Evolutionary conservation across 768 basidiomycete genomes (phyloP).

Genomic region (Clitopilus hobsonii): DNA sequence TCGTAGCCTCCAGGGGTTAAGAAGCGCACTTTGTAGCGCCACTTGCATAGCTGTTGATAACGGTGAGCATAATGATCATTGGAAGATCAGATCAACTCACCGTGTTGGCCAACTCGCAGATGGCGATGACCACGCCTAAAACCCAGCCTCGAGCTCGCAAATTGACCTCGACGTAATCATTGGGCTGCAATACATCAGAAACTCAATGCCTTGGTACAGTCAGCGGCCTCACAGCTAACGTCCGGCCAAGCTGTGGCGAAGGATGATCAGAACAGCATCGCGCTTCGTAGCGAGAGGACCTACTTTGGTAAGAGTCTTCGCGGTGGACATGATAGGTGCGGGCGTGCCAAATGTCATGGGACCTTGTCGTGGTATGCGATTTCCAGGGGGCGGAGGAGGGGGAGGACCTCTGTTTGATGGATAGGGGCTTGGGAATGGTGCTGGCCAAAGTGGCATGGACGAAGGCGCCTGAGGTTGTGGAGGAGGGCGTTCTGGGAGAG

Average conservation of each 20-base stretch:
- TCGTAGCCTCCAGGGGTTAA: background rate
- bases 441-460: constrained; percentile 3
- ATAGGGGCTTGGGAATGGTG: background rate
- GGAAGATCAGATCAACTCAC: constrained; percentile 3
- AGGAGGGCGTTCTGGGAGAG: background rate
- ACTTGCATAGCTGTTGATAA: background rate
- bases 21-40: constrained; percentile 10
- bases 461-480: background rate
- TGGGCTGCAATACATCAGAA: constrained; percentile 4
- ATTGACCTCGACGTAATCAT: constrained; percentile 15
- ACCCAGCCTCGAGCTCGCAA: constrained; percentile 17
- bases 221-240: background rate
- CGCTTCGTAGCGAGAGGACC: background rate
- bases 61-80: no score
- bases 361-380: background rate
- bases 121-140: constrained; percentile 13
- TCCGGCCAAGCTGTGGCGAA: background rate
- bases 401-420: background rate
- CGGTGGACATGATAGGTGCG: background rate
- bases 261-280: background rate
- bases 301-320: background rate
- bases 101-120: constrained; percentile 11
- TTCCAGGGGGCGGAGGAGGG: background rate
- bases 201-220: no score
- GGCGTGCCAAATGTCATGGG: background rate